These are phyloP conservation scores for Neurospora sp. DNA, from an alignment of 495 filamentous ascomycete species.

Conservation along the genomic window DNA sequence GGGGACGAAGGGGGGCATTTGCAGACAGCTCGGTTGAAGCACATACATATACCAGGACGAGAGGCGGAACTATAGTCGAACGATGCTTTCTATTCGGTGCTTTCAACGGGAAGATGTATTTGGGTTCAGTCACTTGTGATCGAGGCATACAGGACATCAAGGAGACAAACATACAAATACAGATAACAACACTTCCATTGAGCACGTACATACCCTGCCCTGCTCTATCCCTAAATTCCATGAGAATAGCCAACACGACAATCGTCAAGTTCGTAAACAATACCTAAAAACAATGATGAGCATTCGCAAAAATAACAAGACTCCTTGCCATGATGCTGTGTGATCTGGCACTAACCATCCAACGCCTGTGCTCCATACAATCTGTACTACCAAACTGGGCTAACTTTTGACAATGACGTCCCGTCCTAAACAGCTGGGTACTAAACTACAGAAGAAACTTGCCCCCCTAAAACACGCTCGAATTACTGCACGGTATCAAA, in stretches of 20 bases:
- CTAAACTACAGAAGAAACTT: background rate
- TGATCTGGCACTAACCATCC: background rate
- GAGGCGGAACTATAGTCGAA: background rate
- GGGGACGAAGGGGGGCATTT: background rate
- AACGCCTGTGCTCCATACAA: background rate
- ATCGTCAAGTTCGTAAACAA: background rate
- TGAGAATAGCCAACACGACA: background rate
- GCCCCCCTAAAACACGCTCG: background rate
- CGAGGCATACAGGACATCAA: background rate
- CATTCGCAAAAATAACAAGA: background rate
- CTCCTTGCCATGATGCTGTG: background rate
- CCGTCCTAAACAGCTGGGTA: background rate
- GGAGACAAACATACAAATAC: background rate
- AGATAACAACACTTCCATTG: background rate
- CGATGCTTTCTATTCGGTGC: background rate
- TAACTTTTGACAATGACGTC: background rate
- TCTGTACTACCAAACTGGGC: background rate
- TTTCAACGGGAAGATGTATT: background rate
- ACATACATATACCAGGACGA: background rate
- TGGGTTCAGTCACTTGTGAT: background rate
- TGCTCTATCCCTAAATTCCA: background rate
- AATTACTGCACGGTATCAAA: slow-evolving; percentile 49
- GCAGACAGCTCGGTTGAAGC: background rate
- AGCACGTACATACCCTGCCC: background rate
- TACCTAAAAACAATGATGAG: background rate